Evolutionary conservation across 208 protist species (phyloP).

Genomic region (Blastocrithidia nonstop): DNA sequence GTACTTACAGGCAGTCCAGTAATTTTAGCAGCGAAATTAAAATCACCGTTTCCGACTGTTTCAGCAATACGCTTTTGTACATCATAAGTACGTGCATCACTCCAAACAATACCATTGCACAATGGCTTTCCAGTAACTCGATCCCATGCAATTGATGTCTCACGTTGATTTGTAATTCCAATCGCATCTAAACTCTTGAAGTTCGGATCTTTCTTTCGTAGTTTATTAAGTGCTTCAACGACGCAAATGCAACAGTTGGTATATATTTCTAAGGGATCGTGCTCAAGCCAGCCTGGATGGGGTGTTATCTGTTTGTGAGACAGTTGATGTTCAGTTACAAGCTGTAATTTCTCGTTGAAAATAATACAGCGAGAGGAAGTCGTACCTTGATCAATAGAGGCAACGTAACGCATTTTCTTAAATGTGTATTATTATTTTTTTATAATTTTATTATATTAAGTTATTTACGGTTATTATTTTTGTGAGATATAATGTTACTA

Average conservation of each 20-base stretch:
- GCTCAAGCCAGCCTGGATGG: slow-evolving; percentile 90
- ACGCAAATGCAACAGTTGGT: slow-evolving; percentile 62
- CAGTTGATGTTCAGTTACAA: slow-evolving; percentile 65
- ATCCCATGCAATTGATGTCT: slow-evolving; percentile 98
- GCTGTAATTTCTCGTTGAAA: slow-evolving; percentile 59
- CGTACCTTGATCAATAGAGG: slow-evolving; percentile 91
- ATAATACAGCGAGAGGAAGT: slow-evolving; percentile 89
- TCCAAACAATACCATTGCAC: slow-evolving; percentile 93
- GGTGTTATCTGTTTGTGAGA: slow-evolving; percentile 69
- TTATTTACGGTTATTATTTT: neutral
- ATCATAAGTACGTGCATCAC: slow-evolving; percentile 59
- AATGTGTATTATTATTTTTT: slow-evolving; percentile 3
- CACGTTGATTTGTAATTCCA: slow-evolving; percentile 98
- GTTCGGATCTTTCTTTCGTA: slow-evolving; percentile 17
- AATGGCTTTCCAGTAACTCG: slow-evolving; percentile 85
- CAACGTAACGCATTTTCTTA: slow-evolving; percentile 58
- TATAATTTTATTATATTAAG: slow-evolving; percentile 1
- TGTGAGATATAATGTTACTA: too few species aligned
- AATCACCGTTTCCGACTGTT: slow-evolving; percentile 23
- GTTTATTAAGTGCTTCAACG: slow-evolving; percentile 22
- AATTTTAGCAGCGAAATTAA: slow-evolving; percentile 19
- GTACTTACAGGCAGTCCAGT: slow-evolving; percentile 90
- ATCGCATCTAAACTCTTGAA: slow-evolving; percentile 46
- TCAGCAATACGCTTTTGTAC: slow-evolving; percentile 20
- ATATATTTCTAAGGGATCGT: slow-evolving; percentile 91